These are phyloP conservation scores for Candida sanyaensis DNA, from an alignment of 1,139 yeast species.

Conservation along the genomic window DNA sequence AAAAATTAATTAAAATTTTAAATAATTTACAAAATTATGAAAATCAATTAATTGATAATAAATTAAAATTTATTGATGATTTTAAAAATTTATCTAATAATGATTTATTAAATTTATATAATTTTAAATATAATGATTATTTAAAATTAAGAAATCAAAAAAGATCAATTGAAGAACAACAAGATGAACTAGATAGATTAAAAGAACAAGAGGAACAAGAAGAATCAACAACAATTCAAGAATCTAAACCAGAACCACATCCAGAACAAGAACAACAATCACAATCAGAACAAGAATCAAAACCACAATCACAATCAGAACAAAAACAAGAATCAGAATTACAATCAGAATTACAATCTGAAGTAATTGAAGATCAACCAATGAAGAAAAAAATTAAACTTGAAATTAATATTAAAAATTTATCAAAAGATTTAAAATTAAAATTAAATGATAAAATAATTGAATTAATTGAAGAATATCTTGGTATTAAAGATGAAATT, in stretches of 20 bases:
- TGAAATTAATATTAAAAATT: conserved; percentile 12
- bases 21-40: conserved; percentile 30
- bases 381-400: conserved; percentile 5
- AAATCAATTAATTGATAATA: conserved; percentile 34
- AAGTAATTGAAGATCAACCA: not conserved
- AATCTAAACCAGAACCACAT: too few species aligned
- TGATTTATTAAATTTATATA: conserved; percentile 22
- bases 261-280: too few species aligned
- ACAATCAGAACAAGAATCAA: too few species aligned
- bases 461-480: conserved; percentile 48
- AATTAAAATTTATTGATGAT: conserved; percentile 36
- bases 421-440: conserved; percentile 18
- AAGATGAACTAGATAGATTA: conserved; percentile 21
- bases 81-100: conserved; percentile 16
- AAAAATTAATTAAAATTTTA: conserved; percentile 20
- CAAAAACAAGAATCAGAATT: not conserved
- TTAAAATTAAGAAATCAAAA: conserved; percentile 33
- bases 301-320: not conserved
- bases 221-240: too few species aligned
- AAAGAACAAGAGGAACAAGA: not conserved
- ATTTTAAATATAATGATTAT: conserved; percentile 40
- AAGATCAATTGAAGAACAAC: conserved; percentile 34
- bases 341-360: too few species aligned
- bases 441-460: conserved; percentile 35
- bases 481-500: conserved; percentile 55